A percentile compares a stretch with the other conserved stretches of the same genome.
Conservation (phyloP, 2,329 filamentous ascomycete genomes). For the Ophiostoma montium region DNA sequence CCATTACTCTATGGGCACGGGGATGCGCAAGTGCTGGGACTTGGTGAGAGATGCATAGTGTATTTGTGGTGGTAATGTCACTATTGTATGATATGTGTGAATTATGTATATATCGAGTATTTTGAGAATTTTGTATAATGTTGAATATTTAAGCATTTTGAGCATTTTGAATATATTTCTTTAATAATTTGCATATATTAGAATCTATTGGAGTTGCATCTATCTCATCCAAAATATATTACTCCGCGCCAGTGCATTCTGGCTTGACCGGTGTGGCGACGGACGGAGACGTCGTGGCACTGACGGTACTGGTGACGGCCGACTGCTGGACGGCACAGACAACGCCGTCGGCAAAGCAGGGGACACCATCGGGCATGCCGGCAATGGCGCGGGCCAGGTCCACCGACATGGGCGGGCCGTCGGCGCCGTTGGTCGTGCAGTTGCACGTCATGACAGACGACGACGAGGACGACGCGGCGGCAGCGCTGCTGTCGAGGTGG, state of each 20-base stretch:
- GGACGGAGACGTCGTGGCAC: not conserved
- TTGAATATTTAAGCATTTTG: too few species aligned
- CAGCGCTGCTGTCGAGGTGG: not conserved
- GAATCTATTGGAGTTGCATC: too few species aligned
- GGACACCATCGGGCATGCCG: not conserved
- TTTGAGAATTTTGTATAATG: not conserved
- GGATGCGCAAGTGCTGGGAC: conserved; percentile 44
- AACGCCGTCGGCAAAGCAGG: conserved; percentile 8
- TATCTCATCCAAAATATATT: not conserved
- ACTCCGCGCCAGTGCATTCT: too few species aligned
- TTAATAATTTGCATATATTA: not conserved
- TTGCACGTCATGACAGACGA: conserved; percentile 7
- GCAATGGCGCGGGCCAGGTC: conserved; percentile 7
- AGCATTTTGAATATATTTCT: not conserved
- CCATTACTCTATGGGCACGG: conserved; percentile 40
- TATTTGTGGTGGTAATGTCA: too few species aligned
- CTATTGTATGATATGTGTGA: too few species aligned
- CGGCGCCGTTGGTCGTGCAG: conserved; percentile 4
- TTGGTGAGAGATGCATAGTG: conserved; percentile 20
- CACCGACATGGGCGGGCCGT: not conserved
- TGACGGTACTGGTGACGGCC: not conserved
- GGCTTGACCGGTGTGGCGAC: too few species aligned
- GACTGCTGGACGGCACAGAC: conserved; percentile 4
- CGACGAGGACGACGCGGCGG: too few species aligned
- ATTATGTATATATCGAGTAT: too few species aligned